Conservation (phyloP, 148 eudicot genomes). For the Rhododendron mucronatum region DNA sequence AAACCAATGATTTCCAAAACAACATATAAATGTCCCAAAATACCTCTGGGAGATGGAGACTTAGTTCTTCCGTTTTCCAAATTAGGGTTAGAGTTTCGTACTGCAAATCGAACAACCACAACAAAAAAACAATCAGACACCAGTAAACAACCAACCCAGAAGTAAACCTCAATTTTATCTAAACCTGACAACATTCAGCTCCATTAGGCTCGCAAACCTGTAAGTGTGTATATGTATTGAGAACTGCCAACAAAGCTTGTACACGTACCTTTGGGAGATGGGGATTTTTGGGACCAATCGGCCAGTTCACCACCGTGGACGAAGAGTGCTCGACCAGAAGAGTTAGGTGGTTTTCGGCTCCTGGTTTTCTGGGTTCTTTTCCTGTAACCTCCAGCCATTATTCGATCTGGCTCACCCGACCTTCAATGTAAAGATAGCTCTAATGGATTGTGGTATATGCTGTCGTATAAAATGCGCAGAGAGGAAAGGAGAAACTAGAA, state of each 20-base stretch:
- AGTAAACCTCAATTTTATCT: neutral
- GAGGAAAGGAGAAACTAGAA: neutral
- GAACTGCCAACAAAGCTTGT: neutral
- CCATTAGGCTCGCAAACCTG: neutral
- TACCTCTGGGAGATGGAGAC: slow-evolving; percentile 1
- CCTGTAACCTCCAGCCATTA: slow-evolving; percentile 47
- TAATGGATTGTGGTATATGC: neutral
- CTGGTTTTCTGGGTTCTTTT: slow-evolving; percentile 34
- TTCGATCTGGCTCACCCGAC: neutral
- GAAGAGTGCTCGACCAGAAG: slow-evolving; percentile 29
- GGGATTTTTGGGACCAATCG: slow-evolving; percentile 36
- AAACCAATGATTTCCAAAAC: neutral
- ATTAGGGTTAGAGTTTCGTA: slow-evolving; percentile 19
- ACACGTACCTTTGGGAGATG: slow-evolving; percentile 6
- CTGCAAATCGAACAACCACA: slow-evolving; percentile 27
- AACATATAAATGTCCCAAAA: neutral
- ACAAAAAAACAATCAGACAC: neutral
- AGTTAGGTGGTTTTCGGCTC: slow-evolving; percentile 17
- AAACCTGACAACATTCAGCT: neutral
- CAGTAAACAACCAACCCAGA: neutral
- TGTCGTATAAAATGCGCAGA: neutral
- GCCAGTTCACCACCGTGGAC: slow-evolving; percentile 64
- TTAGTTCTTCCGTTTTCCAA: slow-evolving; percentile 14
- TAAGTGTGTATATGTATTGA: neutral
- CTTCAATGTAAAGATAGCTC: neutral